Evolutionary conservation across 2,329 filamentous ascomycete genomes (phyloP).

Genomic region (Cytospora piceae): DNA sequence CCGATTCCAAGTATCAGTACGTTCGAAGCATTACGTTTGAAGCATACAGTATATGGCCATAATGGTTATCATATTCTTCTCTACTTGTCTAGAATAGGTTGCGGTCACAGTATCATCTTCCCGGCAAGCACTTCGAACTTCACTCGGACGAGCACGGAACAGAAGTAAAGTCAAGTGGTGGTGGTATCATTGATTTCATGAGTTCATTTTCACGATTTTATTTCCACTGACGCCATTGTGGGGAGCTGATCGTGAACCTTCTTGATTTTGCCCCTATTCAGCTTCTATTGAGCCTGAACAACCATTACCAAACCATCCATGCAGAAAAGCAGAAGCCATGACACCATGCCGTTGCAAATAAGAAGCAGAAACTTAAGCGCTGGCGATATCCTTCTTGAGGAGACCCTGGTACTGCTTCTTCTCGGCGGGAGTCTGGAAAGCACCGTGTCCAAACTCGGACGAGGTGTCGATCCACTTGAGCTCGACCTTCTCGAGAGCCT

Average conservation of each 20-base stretch:
- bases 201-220: slow-evolving; percentile 25
- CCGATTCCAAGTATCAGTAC: too few relatives aligned
- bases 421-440: slow-evolving; percentile 97
- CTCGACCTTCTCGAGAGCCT: slow-evolving; percentile 97
- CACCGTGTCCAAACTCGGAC: slow-evolving; percentile 99
- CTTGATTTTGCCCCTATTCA: slow-evolving; percentile 23
- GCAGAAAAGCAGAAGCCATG: slow-evolving; percentile 49
- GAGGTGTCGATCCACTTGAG: slow-evolving; percentile 99
- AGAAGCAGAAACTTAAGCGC: slow-evolving; percentile 48
- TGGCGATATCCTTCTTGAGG: slow-evolving; percentile 92
- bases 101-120: neutral
- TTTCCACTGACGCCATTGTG: slow-evolving; percentile 26
- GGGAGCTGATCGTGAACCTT: slow-evolving; percentile 19
- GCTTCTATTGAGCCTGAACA: slow-evolving; percentile 25
- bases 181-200: slow-evolving; percentile 25
- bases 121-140: neutral
- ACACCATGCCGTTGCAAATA: slow-evolving; percentile 57
- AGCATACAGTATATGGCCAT: too few relatives aligned
- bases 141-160: neutral
- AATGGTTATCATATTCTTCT: too few relatives aligned
- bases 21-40: too few relatives aligned
- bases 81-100: too few relatives aligned
- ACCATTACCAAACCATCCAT: slow-evolving; percentile 28
- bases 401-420: slow-evolving; percentile 98
- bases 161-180: slow-evolving; percentile 6